Base-by-base conservation (phyloP, 2,329 filamentous ascomycete species). In the Remersonia thermophila region DNA sequence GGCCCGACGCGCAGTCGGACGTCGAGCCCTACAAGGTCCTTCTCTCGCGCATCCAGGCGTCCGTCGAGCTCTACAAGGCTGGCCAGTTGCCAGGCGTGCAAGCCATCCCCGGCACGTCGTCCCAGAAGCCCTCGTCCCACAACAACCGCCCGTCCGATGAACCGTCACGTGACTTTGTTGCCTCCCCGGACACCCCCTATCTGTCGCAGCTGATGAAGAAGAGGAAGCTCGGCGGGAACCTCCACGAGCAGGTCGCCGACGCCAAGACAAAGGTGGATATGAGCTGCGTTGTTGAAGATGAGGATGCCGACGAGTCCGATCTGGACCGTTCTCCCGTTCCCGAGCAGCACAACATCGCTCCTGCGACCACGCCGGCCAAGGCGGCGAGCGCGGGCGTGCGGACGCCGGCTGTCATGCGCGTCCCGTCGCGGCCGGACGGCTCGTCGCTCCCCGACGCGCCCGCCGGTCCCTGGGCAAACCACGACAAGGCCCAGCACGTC, bases 141-240 rank as follows among this genome's bases (percentile, higher is more conserved):
- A 28, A n/a, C 12, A 5, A 12, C 5, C 5, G 11, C 6, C 47
- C 55, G 7, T 5, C 26, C 4, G 10, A 14, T 20, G 17, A 28
- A 23, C 12, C 34, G 4, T 12, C 38, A 17, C 23, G 37, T 5
- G 25, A 26, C n/a, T 74, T 77, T 49, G 59, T 67, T 37, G 66
- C 66, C 34, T 73, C 75, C 9, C 55, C 67, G 6, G 67, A 73
- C 25, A 72, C 74, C 12, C 81, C 81, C 11, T 69, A 82, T 56
- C 63, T 87, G 14, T 83, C 80, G 20, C 68, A 68, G 28, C 57
- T 83, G 32, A 64, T 85, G 58, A 65, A 73, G 47, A 67, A 61
- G 43, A 70, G 67, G 51, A 77, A 78, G 25, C 70, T 80, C 47
- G 60, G 62, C 41, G 66, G 75, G 35, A 69, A 83, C 49, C 59